These are phyloP conservation scores for Lindgomyces ingoldianus DNA, from an alignment of 495 filamentous ascomycete species.

Conservation along the genomic window DNA sequence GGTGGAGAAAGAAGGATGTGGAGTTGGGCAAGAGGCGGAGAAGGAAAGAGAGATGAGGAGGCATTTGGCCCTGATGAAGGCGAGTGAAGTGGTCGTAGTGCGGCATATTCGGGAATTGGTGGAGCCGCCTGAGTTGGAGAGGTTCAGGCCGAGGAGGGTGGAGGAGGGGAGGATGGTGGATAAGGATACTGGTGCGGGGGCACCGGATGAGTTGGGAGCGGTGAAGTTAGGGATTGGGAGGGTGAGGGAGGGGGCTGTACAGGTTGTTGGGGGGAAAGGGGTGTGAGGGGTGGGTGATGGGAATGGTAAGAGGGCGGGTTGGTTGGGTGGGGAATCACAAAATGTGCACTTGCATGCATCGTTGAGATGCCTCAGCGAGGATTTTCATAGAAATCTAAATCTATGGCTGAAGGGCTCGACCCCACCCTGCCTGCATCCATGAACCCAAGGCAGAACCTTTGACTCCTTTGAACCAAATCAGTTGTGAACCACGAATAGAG, in stretches of 20 bases:
- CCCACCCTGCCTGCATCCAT: neutral
- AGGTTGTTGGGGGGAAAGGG: constrained; percentile 5
- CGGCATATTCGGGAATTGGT: constrained; percentile 67
- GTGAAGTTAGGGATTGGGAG: constrained; percentile 20
- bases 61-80: constrained; percentile 69
- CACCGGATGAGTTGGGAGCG: constrained; percentile 35
- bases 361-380: neutral
- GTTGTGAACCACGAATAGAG: too few species aligned
- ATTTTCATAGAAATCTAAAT: neutral
- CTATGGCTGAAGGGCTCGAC: neutral
- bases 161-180: constrained; percentile 30
- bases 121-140: constrained; percentile 56
- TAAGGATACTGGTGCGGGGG: constrained; percentile 30
- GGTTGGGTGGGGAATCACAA: neutral
- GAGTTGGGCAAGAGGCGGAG: constrained; percentile 41
- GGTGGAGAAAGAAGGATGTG: constrained; percentile 36
- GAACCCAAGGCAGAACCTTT: neutral
- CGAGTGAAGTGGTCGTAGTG: constrained; percentile 77
- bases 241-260: constrained; percentile 12
- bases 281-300: neutral
- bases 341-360: neutral
- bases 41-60: constrained; percentile 60
- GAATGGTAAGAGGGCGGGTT: neutral
- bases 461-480: neutral
- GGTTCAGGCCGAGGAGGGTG: constrained; percentile 58